Percentiles rank a stretch among this genome's conserved stretches.
Conservation (phyloP, 148 eudicot species). For the Nyssa sinensis region DNA sequence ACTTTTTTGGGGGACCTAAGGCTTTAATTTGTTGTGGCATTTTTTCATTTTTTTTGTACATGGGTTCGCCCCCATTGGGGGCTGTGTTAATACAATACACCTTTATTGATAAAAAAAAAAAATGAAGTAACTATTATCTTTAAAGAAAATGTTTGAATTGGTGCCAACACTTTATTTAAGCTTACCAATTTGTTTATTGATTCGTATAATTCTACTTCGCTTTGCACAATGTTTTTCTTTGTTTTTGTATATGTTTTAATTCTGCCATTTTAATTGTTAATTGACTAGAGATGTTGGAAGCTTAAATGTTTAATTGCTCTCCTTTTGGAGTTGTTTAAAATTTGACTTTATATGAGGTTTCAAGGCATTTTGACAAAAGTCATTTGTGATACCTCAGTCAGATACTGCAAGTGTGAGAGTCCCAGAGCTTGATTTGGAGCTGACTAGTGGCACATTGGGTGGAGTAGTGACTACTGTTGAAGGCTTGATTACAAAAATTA, state of each 20-base stretch:
- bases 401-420: conserved; percentile 79
- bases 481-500: conserved; percentile 79
- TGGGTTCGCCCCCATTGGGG: no score
- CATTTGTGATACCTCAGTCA: conserved; percentile 45
- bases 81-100: no score
- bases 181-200: no score
- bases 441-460: conserved; percentile 88
- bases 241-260: background rate
- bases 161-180: no score
- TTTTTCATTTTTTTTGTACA: no score
- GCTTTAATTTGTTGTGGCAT: no score
- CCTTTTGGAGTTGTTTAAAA: background rate
- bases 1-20: no score
- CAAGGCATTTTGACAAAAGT: conserved; percentile 12
- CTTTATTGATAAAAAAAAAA: no score
- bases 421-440: conserved; percentile 92
- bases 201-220: no score
- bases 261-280: background rate
- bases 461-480: conserved; percentile 93
- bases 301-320: background rate
- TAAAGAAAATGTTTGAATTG: no score
- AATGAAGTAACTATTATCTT: no score
- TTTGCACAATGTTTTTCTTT: background rate
- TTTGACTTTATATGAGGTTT: background rate
- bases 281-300: background rate